Evolutionary conservation across 805 yeast species (phyloP).

Genomic region (Yarrowia bubula): DNA sequence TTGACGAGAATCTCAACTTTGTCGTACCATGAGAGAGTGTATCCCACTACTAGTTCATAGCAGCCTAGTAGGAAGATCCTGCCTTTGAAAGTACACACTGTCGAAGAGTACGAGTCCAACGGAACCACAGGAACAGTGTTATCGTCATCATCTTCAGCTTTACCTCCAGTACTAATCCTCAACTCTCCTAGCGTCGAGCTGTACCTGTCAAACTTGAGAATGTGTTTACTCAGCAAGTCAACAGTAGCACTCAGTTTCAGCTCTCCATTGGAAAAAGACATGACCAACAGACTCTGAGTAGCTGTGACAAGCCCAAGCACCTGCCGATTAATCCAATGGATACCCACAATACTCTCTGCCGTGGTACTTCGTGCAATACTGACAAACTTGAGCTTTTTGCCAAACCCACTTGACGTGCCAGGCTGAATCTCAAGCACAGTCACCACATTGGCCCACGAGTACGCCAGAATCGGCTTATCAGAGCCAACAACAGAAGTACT

Average conservation of each 20-base stretch:
- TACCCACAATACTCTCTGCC: conserved; percentile 50
- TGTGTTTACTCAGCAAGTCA: conserved; percentile 45
- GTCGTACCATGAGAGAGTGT: conserved; percentile 70
- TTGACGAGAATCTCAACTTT: conserved; percentile 50
- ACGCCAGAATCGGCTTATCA: conserved; percentile 48
- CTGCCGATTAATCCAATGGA: conserved; percentile 51
- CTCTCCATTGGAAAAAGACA: conserved; percentile 46
- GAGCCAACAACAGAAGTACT: not conserved
- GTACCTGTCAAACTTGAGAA: conserved; percentile 41
- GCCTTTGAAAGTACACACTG: conserved; percentile 45
- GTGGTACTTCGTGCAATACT: conserved; percentile 46
- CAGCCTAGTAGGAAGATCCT: conserved; percentile 54
- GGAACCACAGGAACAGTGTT: conserved; percentile 35
- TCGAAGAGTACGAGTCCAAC: conserved; percentile 40
- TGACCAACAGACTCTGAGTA: conserved; percentile 47
- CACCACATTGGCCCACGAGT: conserved; percentile 63
- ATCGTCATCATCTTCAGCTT: conserved; percentile 29
- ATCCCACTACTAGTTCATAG: conserved; percentile 56
- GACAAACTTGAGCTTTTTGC: conserved; percentile 40
- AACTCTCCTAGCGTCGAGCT: conserved; percentile 31
- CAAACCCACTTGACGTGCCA: conserved; percentile 29
- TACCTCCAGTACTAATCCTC: conserved; percentile 23
- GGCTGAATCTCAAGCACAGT: conserved; percentile 53
- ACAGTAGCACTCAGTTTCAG: conserved; percentile 46
- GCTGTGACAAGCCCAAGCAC: conserved; percentile 46